phyloP scores from a whole-genome alignment of 371 early-diverging fungal genomes.

The Mucor mucedo region DNA sequence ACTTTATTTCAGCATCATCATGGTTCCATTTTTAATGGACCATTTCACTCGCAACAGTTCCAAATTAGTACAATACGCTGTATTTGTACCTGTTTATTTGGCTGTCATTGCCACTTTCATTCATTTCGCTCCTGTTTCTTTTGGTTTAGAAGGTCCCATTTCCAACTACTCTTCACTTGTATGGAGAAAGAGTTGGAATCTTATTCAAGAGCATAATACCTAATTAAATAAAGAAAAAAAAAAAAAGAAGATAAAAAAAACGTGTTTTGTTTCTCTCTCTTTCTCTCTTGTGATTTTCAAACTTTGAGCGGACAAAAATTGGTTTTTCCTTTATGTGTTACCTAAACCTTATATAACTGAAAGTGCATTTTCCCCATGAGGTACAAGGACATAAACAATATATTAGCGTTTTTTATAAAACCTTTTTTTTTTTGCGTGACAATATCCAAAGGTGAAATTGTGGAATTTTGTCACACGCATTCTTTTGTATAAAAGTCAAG shows the following conservation, averaged over 20 bases:
- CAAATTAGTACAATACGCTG: constrained; percentile 29
- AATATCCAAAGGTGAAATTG: no score
- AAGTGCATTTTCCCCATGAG: not conserved
- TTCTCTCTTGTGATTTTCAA: no score
- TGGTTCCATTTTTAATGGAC: constrained; percentile 77
- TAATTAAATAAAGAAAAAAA: constrained; percentile 10
- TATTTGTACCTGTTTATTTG: constrained; percentile 56
- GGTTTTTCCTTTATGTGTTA: no score
- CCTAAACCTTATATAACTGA: no score
- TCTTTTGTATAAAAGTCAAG: no score
- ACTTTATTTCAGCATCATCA: constrained; percentile 91
- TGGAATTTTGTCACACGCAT: no score
- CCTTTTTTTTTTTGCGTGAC: no score
- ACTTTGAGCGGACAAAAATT: no score
- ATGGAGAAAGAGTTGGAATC: constrained; percentile 65
- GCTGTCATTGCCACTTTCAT: constrained; percentile 63
- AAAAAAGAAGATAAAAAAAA: constrained; percentile 1
- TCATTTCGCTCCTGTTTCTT: constrained; percentile 85
- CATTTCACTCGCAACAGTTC: constrained; percentile 53
- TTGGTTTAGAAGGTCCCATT: constrained; percentile 85
- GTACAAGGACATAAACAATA: not conserved
- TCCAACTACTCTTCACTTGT: constrained; percentile 51
- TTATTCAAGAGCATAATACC: constrained; percentile 39
- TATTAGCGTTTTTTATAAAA: no score
- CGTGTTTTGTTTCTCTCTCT: not conserved